Evolutionary conservation across 352 stramenopile genomes (phyloP).

Genomic region (Phytophthora capsici): DNA sequence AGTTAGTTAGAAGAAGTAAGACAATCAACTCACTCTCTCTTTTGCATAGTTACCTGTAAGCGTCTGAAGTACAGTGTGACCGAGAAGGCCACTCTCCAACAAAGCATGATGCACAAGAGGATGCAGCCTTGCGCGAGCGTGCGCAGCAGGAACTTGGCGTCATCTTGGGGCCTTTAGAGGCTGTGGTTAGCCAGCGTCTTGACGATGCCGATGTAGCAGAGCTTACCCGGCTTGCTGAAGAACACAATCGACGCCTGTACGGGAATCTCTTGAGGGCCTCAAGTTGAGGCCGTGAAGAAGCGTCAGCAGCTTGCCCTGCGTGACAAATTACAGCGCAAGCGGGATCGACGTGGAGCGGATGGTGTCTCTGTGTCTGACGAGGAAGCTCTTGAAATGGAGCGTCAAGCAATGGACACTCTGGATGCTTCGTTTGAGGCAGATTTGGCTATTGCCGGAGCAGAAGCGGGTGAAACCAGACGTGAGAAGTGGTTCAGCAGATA

Average conservation of each 20-base stretch:
- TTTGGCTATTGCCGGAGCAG: constrained; percentile 15
- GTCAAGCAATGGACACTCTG: constrained; percentile 14
- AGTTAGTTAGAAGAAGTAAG: too few species aligned
- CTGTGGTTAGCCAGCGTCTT: constrained; percentile 9
- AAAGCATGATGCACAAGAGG: constrained; percentile 18
- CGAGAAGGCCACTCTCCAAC: too few species aligned
- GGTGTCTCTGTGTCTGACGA: constrained; percentile 3
- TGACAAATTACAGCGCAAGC: constrained; percentile 37
- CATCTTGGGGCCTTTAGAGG: constrained; percentile 24
- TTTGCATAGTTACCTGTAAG: too few species aligned
- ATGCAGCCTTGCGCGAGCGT: neutral
- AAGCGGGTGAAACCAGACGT: constrained; percentile 8
- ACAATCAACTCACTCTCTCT: too few species aligned
- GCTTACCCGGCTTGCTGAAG: constrained; percentile 30
- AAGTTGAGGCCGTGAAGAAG: constrained; percentile 37
- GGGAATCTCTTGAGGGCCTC: too few species aligned
- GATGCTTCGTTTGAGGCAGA: constrained; percentile 26
- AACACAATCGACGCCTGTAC: constrained; percentile 34
- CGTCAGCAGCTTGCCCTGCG: constrained; percentile 30
- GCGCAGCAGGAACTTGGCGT: constrained; percentile 25
- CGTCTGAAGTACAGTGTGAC: too few species aligned
- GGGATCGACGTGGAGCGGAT: constrained; percentile 18
- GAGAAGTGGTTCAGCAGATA: constrained; percentile 34
- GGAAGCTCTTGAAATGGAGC: constrained; percentile 12
- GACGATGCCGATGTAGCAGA: constrained; percentile 28